Conservation (phyloP, 2,329 filamentous ascomycete species). For the Fusarium nodosum region DNA sequence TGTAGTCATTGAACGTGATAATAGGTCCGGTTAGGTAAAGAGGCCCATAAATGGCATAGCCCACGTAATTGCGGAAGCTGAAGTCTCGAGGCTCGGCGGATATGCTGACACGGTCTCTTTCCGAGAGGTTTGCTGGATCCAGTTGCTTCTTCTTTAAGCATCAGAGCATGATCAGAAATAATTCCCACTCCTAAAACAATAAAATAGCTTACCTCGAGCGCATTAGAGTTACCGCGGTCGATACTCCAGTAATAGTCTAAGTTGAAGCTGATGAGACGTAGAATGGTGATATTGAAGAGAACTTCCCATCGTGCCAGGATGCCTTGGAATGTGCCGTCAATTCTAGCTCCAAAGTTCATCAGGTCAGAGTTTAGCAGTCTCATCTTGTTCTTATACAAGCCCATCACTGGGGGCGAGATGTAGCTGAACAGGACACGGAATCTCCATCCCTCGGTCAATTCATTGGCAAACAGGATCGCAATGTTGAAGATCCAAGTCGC, state of each 20-base stretch:
- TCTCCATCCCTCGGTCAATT: conserved; percentile 82
- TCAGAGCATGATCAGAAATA: conserved; percentile 63
- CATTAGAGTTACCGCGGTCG: conserved; percentile 71
- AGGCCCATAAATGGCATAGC: conserved; percentile 91
- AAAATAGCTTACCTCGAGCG: conserved; percentile 79
- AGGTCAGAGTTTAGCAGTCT: conserved; percentile 57
- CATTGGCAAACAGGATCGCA: conserved; percentile 87
- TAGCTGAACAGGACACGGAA: conserved; percentile 73
- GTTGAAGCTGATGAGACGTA: conserved; percentile 96
- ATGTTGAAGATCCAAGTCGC: conserved; percentile 94
- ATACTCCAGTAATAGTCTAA: conserved; percentile 96
- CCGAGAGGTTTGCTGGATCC: conserved; percentile 87
- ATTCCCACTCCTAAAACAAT: conserved; percentile 19
- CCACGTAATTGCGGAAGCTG: conserved; percentile 87
- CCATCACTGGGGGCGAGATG: conserved; percentile 57
- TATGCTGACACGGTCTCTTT: conserved; percentile 85
- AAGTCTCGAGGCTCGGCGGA: conserved; percentile 80
- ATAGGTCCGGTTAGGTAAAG: conserved; percentile 95
- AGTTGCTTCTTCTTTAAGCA: conserved; percentile 95
- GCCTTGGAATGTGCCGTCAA: conserved; percentile 81
- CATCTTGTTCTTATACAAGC: conserved; percentile 48
- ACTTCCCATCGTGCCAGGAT: conserved; percentile 94
- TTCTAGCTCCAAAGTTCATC: conserved; percentile 74
- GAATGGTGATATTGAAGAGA: conserved; percentile 95
- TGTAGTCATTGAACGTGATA: conserved; percentile 97